Percentiles rank a stretch among this genome's conserved stretches.
These are phyloP conservation scores for Polyporus arcularius DNA, from an alignment of 768 basidiomycete species.

Conservation along the genomic window DNA sequence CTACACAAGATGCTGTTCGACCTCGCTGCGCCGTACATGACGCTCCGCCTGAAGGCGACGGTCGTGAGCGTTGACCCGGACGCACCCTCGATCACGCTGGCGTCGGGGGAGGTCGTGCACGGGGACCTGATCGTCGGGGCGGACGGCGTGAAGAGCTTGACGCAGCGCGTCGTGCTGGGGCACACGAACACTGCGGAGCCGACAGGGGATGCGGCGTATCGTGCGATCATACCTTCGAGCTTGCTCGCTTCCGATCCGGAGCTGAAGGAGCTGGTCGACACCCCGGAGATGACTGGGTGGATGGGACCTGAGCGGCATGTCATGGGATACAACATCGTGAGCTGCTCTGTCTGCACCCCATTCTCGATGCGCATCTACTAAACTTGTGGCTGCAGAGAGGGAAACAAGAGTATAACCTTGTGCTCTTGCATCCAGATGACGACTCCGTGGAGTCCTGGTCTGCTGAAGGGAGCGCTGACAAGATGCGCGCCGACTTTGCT, in stretches of 20 bases:
- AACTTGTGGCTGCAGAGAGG: slow-evolving; percentile 25
- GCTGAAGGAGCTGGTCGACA: slow-evolving; percentile 50
- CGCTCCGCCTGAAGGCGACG: slow-evolving; percentile 33
- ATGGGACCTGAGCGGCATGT: slow-evolving; percentile 53
- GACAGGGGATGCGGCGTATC: slow-evolving; percentile 67
- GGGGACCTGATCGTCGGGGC: slow-evolving; percentile 42
- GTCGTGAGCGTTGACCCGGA: slow-evolving; percentile 35
- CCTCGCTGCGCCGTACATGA: slow-evolving; percentile 33
- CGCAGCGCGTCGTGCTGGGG: slow-evolving; percentile 52
- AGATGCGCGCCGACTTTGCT: slow-evolving; percentile 43
- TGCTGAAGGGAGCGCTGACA: slow-evolving; percentile 42
- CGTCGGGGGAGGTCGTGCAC: slow-evolving; percentile 36
- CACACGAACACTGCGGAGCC: slow-evolving; percentile 43
- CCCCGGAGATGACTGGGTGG: slow-evolving; percentile 57
- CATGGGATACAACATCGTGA: slow-evolving; percentile 48
- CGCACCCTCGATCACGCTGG: slow-evolving; percentile 36
- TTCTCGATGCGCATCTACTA: neutral
- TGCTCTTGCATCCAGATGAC: slow-evolving; percentile 39
- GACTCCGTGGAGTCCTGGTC: slow-evolving; percentile 45
- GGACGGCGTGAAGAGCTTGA: slow-evolving; percentile 48
- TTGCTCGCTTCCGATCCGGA: slow-evolving; percentile 52
- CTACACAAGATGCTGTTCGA: slow-evolving; percentile 42
- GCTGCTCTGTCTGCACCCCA: slow-evolving; percentile 16
- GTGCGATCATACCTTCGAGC: slow-evolving; percentile 50
- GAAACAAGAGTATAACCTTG: slow-evolving; percentile 39